Base-by-base conservation (phyloP, 768 basidiomycete species). In the Boletus bicolor region DNA sequence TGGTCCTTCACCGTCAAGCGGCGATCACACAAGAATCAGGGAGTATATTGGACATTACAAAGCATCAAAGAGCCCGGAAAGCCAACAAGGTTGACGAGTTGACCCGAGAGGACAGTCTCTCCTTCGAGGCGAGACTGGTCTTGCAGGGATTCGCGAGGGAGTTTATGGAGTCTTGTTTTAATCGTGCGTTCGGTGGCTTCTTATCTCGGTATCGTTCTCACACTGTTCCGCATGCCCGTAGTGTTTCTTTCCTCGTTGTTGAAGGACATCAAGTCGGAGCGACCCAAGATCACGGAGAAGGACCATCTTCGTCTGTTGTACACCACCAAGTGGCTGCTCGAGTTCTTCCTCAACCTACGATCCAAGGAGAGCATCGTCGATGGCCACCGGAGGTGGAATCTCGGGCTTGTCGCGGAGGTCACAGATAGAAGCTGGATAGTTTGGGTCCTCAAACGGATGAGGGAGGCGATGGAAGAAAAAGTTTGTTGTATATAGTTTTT, bases 201-300 rank as follows among this genome's bases (percentile, higher is more conserved):
- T 46, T 50, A 55, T 59, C 14, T 56, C 51, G 45, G 49, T 34
- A 39, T 48, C 46, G 49, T 59, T 63, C 61, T 59, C 58, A 71
- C 49, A 36, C 35, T 42, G 55, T 54, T 49, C 45, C 7, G 52
- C 35, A 58, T 51, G 36, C 19, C 32, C 32, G n/a, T 68, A 97
- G 93, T 84, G n/a, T 95, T 98, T 74, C 81, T 98, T 47, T 75
- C 83, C 15, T 84, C 84, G 4, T 76, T 98, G 35, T 76, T 98
- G 57, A 95, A 89, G 72, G 97, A 98, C 67, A 98, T 99, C 69
- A 85, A 88, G 55, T 90, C 91, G 56, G 92, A 98, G 72, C 81
- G 94, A 44, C 80, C 88, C 51, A 94, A 95, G 72, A 85, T 99
- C 59, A 87, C 87, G n/a, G 93, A 97, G 66, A 92, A 93, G 63